Evolutionary conservation across 2,329 filamentous ascomycete genomes (phyloP).

Genomic region (Colletotrichum liaoningense): DNA sequence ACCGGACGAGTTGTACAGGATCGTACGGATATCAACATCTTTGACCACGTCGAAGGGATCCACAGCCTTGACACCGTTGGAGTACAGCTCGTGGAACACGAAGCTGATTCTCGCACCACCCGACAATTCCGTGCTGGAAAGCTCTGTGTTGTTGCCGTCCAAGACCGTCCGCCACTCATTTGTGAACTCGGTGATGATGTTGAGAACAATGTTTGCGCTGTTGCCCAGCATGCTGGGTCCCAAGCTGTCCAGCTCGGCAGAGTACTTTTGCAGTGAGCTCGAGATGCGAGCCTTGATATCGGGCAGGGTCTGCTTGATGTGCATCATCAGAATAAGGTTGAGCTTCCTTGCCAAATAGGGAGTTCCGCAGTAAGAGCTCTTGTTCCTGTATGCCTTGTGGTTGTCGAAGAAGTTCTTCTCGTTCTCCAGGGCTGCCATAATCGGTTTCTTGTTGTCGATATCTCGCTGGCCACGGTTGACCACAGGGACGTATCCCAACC

Average conservation of each 20-base stretch:
- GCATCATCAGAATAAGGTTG: constrained; percentile 99
- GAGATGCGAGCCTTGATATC: constrained; percentile 98
- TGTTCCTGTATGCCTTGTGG: constrained; percentile 98
- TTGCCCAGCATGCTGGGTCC: constrained; percentile 97
- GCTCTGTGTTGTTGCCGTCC: constrained; percentile 95
- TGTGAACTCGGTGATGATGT: constrained; percentile 98
- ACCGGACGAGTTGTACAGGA: constrained; percentile 99
- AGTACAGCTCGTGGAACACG: constrained; percentile 98
- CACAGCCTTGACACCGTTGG: constrained; percentile 96
- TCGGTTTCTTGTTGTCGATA: constrained; percentile 98
- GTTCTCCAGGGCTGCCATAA: constrained; percentile 88
- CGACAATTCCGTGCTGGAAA: constrained; percentile 93
- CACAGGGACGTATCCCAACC: constrained; percentile 95
- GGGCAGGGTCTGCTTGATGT: constrained; percentile 98
- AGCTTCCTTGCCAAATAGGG: constrained; percentile 96
- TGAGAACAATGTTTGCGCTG: constrained; percentile 94
- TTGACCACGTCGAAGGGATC: constrained; percentile 98
- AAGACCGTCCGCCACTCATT: constrained; percentile 97
- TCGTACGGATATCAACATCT: constrained; percentile 96
- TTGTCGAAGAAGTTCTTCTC: constrained; percentile 99
- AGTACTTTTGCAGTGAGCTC: constrained; percentile 94
- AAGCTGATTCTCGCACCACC: constrained; percentile 98
- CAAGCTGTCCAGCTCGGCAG: constrained; percentile 81
- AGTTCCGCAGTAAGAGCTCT: constrained; percentile 98
- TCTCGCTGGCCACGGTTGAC: constrained; percentile 98